Base-by-base conservation (phyloP, 768 basidiomycete species). In the Phylloporus rhodoxanthus region DNA sequence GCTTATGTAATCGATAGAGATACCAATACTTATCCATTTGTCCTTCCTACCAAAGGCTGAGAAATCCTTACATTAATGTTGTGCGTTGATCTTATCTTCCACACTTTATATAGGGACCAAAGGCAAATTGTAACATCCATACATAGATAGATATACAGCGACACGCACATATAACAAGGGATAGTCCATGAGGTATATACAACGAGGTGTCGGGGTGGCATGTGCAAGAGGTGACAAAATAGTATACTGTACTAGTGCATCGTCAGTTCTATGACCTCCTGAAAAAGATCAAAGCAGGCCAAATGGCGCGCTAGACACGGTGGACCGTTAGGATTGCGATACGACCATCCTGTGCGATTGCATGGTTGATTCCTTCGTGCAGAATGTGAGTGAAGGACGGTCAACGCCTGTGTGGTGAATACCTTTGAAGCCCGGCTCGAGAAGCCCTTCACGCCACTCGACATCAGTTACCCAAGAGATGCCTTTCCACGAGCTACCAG, bases 381-480 rank as follows among this genome's bases (percentile, higher is more conserved):
- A 46, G 20, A 32, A 39, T 17, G 17, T 36, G 17, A 34, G 32
- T 41, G n/a, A 47, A 23, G 19, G 15, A 44, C 10, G 2, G 33
- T 30, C 15, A 21, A 14, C 17, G 32, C 20, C 30, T 38, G 20
- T 2, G 13, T 26, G 23, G 19, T n/a, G 7, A 71, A 30, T 32
- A 87, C 89, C 87, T 66, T 79, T 70, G 46, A 68, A 78, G 6
- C 91, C 91, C 11, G 79, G 77, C 46, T 80, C 73, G 17, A 92
- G 68, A 10, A 91, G 74, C 23, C 82, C 88, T 26, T 75, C 75
- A 20, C 78, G 74, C 84, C 84, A 91, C 58, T 87, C 84, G 2
- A 92, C 77, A 2, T 85, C 78, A 3, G 89, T 87, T 57, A 74
- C 71, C 90, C 90, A 93, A 72, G 77, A 81, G 49, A 77, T 73